A percentile compares a stretch with the other conserved stretches of the same genome.
Conservation (phyloP, 2,329 filamentous ascomycete genomes). For the Fusarium longipes region DNA sequence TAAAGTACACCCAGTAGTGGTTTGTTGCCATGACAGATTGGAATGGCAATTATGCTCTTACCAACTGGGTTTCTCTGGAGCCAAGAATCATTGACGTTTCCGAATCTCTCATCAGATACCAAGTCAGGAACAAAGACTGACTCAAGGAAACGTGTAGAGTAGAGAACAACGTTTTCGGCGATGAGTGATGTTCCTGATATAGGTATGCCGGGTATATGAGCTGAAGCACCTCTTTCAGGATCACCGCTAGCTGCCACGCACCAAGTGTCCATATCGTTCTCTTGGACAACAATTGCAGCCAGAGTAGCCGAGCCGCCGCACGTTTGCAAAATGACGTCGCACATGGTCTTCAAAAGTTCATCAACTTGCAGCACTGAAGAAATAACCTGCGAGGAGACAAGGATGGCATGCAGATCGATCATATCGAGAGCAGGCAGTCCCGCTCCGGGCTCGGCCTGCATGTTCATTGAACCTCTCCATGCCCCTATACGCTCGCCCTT, state of each 20-base stretch:
- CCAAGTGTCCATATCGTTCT: constrained; percentile 72
- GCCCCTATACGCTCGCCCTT: constrained; percentile 69
- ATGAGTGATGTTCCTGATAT: constrained; percentile 74
- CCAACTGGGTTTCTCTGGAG: constrained; percentile 74
- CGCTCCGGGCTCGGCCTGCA: constrained; percentile 66
- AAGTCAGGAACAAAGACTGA: constrained; percentile 79
- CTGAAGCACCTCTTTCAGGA: constrained; percentile 73
- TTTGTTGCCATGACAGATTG: constrained; percentile 78
- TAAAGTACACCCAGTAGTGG: constrained; percentile 79
- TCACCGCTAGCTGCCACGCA: constrained; percentile 79
- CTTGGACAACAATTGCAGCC: constrained; percentile 79
- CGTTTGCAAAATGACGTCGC: constrained; percentile 81
- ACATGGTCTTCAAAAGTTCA: constrained; percentile 81
- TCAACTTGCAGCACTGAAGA: constrained; percentile 83
- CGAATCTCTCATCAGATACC: constrained; percentile 79
- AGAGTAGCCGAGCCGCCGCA: constrained; percentile 77
- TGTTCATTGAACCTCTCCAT: constrained; percentile 70
- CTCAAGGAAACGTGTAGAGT: constrained; percentile 81
- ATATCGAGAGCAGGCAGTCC: constrained; percentile 82
- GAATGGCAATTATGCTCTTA: constrained; percentile 82
- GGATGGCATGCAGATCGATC: constrained; percentile 82
- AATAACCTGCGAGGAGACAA: constrained; percentile 82
- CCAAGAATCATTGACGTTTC: constrained; percentile 78
- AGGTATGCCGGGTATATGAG: constrained; percentile 73
- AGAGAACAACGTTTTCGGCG: constrained; percentile 81